A percentile compares a stretch with the other conserved stretches of the same genome.
Evolutionary conservation across 371 early-diverging fungal species (phyloP).

Genomic region (Lichtheimia ornata): DNA sequence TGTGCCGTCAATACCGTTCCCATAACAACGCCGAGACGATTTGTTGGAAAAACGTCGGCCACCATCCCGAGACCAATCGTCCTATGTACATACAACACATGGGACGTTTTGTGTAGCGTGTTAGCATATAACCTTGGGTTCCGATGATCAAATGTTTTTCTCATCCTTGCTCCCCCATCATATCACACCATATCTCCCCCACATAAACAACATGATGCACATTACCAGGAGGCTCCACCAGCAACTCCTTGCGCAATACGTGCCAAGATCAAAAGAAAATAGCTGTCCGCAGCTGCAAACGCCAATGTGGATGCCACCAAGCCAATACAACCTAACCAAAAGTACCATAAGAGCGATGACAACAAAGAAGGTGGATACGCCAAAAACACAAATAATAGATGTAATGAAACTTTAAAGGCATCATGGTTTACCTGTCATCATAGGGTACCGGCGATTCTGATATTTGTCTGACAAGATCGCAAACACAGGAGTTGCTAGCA

Average conservation of each 20-base stretch:
- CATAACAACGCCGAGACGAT: constrained; percentile 74
- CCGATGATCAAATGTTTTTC: too few relatives aligned
- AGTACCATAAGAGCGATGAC: not conserved
- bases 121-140: too few relatives aligned
- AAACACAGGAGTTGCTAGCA: constrained; percentile 76
- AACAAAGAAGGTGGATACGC: not conserved
- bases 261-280: constrained; percentile 71
- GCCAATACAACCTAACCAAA: constrained; percentile 31
- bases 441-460: constrained; percentile 71
- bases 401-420: not conserved
- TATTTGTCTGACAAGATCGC: constrained; percentile 79
- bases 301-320: constrained; percentile 67
- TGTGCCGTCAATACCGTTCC: constrained; percentile 74
- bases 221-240: constrained; percentile 78
- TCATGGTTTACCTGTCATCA: constrained; percentile 68
- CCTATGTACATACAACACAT: constrained; percentile 38
- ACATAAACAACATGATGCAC: too few relatives aligned
- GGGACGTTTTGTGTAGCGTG: not conserved
- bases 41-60: constrained; percentile 78
- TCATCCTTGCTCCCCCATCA: too few relatives aligned
- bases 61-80: constrained; percentile 76
- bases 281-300: constrained; percentile 70
- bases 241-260: constrained; percentile 80
- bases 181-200: too few relatives aligned
- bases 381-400: not conserved